Evolutionary conservation across 768 basidiomycete species (phyloP).

Genomic region (Lentinula detonsa): DNA sequence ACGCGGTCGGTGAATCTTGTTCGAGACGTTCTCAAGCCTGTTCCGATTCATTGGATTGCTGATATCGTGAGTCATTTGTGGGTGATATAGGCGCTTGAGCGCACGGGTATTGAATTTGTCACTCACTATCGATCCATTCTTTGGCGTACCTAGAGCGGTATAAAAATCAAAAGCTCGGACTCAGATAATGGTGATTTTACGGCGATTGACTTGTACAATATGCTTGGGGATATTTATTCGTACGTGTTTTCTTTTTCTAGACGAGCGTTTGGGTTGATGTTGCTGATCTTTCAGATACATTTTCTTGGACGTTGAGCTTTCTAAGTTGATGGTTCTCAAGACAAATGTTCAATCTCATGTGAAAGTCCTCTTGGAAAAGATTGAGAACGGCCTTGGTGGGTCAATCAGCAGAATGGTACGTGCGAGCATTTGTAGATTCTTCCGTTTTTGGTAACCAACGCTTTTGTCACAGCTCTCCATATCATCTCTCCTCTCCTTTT

Average conservation of each 20-base stretch:
- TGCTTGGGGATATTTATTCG: slow-evolving; percentile 69
- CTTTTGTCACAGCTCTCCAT: slow-evolving; percentile 20
- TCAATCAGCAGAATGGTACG: slow-evolving; percentile 36
- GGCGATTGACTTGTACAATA: slow-evolving; percentile 52
- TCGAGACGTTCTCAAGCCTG: slow-evolving; percentile 55
- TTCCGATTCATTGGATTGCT: slow-evolving; percentile 69
- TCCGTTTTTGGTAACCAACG: too few species aligned
- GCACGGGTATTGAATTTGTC: background rate
- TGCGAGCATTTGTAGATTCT: too few species aligned
- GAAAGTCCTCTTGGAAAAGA: slow-evolving; percentile 45
- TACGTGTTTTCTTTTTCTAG: slow-evolving; percentile 24
- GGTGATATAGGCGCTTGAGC: slow-evolving; percentile 18
- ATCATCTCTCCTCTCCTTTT: slow-evolving; percentile 38
- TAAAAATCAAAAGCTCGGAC: slow-evolving; percentile 56
- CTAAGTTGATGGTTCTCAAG: slow-evolving; percentile 50
- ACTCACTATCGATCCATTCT: background rate
- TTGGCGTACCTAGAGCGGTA: slow-evolving; percentile 56
- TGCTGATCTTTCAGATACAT: slow-evolving; percentile 44
- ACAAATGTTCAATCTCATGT: slow-evolving; percentile 47
- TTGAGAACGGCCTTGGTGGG: slow-evolving; percentile 37
- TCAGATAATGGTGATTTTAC: slow-evolving; percentile 56
- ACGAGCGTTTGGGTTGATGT: background rate
- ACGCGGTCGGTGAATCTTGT: slow-evolving; percentile 58
- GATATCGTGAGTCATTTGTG: slow-evolving; percentile 44
- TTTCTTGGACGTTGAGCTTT: slow-evolving; percentile 65